Conservation (phyloP, 306 rosid genomes). For the Castanea mollissima region DNA sequence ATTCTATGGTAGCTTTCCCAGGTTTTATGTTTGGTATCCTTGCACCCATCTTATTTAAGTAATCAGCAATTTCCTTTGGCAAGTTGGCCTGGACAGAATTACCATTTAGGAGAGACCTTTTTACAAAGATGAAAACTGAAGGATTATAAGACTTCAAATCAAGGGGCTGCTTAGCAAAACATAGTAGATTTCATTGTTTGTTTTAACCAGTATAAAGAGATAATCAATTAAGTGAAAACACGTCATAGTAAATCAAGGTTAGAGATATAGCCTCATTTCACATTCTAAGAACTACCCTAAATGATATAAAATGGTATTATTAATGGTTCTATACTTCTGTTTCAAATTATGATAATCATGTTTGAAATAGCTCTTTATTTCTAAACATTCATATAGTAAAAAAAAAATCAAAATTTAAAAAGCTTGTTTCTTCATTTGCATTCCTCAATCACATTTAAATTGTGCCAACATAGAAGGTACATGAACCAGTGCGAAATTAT, state of each 20-base stretch:
- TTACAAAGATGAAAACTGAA: conserved; percentile 8
- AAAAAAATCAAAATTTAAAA: not conserved
- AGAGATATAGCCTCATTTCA: not conserved
- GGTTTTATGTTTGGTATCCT: conserved; percentile 92
- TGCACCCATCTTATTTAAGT: conserved; percentile 98
- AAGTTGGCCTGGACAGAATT: conserved; percentile 78
- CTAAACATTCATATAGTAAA: not conserved
- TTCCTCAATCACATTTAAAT: not conserved
- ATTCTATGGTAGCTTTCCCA: conserved; percentile 94
- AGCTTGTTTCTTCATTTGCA: not conserved
- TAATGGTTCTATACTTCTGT: not conserved
- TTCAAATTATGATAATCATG: not conserved
- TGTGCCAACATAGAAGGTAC: not conserved
- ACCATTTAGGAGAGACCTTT: conserved; percentile 1
- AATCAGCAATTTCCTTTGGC: conserved; percentile 99
- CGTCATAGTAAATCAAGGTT: not conserved
- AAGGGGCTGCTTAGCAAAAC: not conserved
- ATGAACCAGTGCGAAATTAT: not conserved
- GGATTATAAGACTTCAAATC: not conserved
- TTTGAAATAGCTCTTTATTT: not conserved
- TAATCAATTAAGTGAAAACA: not conserved
- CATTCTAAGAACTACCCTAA: conserved; percentile 3
- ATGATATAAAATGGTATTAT: not conserved
- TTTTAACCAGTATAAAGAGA: not conserved
- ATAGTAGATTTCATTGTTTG: not conserved